These are phyloP conservation scores for Phoma sp. DNA, from an alignment of 2,329 filamentous ascomycete species.

Conservation along the genomic window DNA sequence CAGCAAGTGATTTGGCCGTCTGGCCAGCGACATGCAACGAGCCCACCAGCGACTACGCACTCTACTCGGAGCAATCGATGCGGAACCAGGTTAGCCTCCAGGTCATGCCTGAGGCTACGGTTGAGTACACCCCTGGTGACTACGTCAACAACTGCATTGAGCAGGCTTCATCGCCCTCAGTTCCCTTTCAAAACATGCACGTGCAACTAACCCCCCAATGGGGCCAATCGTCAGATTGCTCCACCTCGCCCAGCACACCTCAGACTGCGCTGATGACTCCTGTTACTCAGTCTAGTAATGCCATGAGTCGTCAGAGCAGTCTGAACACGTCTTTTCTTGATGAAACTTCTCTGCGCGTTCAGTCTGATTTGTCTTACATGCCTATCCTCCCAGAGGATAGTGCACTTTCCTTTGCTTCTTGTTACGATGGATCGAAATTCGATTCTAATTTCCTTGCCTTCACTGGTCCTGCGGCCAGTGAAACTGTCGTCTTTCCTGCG, in stretches of 20 bases:
- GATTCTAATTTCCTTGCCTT: slow-evolving; percentile 42
- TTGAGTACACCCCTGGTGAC: slow-evolving; percentile 48
- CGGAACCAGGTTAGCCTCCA: slow-evolving; percentile 32
- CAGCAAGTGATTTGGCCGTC: slow-evolving; percentile 29
- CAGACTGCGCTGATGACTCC: slow-evolving; percentile 48
- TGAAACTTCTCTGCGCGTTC: slow-evolving; percentile 47
- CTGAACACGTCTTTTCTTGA: slow-evolving; percentile 51
- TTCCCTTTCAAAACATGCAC: slow-evolving; percentile 29
- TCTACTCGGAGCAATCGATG: slow-evolving; percentile 37
- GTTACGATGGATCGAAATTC: slow-evolving; percentile 43
- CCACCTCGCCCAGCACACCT: slow-evolving; percentile 47
- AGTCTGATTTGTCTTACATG: slow-evolving; percentile 50
- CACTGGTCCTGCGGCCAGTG: slow-evolving; percentile 46
- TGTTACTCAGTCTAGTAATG: slow-evolving; percentile 47
- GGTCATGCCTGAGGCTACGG: slow-evolving; percentile 38
- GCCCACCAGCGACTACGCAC: slow-evolving; percentile 39
- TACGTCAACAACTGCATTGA: slow-evolving; percentile 45
- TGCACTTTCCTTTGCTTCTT: slow-evolving; percentile 45
- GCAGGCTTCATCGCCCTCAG: slow-evolving; percentile 29
- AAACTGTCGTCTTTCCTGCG: slow-evolving; percentile 43
- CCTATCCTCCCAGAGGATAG: slow-evolving; percentile 48
- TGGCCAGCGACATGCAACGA: slow-evolving; percentile 36
- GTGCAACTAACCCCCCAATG: slow-evolving; percentile 47
- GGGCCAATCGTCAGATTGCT: slow-evolving; percentile 43
- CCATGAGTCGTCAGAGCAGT: slow-evolving; percentile 57